A percentile compares a stretch with the other conserved stretches of the same genome.
These are phyloP conservation scores for Ampelocalamus luodianensis DNA, from an alignment of 176 grass and related monocot species.

Conservation along the genomic window DNA sequence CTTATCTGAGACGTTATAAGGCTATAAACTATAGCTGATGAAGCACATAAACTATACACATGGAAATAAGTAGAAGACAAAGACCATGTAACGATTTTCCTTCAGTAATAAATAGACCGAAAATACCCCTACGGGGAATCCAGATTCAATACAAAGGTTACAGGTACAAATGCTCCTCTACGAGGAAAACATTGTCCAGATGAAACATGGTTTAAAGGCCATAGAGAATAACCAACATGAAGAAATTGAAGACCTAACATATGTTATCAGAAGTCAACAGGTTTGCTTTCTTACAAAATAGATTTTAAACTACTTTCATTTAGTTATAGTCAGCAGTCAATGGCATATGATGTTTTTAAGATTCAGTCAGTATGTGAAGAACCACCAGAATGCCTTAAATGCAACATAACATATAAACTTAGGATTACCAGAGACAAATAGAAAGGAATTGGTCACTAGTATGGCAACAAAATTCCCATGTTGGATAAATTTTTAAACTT, in stretches of 20 bases:
- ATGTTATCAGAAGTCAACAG: background rate
- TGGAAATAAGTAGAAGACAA: constrained; percentile 23
- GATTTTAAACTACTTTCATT: background rate
- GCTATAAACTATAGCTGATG: background rate
- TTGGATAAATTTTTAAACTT: background rate
- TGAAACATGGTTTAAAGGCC: constrained; percentile 17
- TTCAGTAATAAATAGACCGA: background rate
- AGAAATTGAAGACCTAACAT: background rate
- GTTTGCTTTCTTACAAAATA: background rate
- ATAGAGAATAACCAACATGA: constrained; percentile 10
- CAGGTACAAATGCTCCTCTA: background rate
- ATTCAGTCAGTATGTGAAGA: constrained; percentile 15
- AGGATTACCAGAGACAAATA: background rate
- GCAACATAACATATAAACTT: background rate
- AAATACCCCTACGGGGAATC: background rate
- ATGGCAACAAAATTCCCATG: constrained; percentile 23
- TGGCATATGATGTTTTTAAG: constrained; percentile 6
- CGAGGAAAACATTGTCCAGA: background rate
- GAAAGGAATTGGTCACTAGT: background rate
- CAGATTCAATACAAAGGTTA: background rate
- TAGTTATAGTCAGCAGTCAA: background rate
- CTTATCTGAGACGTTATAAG: background rate
- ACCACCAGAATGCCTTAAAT: background rate
- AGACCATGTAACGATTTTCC: background rate
- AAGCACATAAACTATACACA: background rate